phyloP scores from a whole-genome alignment of 176 grass and related monocot genomes.

The Raddia distichophylla region DNA sequence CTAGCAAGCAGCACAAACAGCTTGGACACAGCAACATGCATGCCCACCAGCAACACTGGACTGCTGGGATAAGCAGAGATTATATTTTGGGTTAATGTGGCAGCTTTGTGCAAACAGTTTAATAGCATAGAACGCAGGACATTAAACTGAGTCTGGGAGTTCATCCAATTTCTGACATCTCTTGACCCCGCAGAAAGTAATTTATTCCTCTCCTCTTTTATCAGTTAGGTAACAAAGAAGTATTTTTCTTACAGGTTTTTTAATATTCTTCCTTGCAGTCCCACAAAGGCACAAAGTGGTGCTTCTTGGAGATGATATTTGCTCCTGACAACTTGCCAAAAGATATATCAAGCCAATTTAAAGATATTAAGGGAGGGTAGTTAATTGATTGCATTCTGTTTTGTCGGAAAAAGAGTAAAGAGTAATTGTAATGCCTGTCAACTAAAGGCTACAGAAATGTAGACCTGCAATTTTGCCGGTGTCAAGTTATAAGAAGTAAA shows the following conservation, averaged over 20 bases:
- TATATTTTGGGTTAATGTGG: slow-evolving; percentile 24
- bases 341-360: slow-evolving; percentile 48
- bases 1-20: slow-evolving; percentile 15
- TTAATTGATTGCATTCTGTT: slow-evolving; percentile 30
- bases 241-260: slow-evolving; percentile 10
- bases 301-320: slow-evolving; percentile 33
- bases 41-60: slow-evolving; percentile 9
- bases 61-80: slow-evolving; percentile 29
- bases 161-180: slow-evolving; percentile 19
- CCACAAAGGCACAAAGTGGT: slow-evolving; percentile 20
- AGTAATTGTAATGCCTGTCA: slow-evolving; percentile 26
- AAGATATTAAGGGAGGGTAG: slow-evolving; percentile 25
- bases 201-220: slow-evolving; percentile 5
- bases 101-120: slow-evolving; percentile 6
- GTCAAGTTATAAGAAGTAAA: slow-evolving; percentile 28
- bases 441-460: slow-evolving; percentile 23
- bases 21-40: slow-evolving; percentile 26
- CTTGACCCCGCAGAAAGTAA: slow-evolving; percentile 33
- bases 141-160: neutral
- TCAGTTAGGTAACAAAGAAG: slow-evolving; percentile 20
- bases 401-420: slow-evolving; percentile 30
- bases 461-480: slow-evolving; percentile 40
- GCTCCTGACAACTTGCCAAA: slow-evolving; percentile 35
- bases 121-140: slow-evolving; percentile 4
- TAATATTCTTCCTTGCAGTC: slow-evolving; percentile 35